A percentile compares a stretch with the other conserved stretches of the same genome.
Evolutionary conservation across 179 eudicot species (phyloP).

Genomic region (Corrigiola litoralis): DNA sequence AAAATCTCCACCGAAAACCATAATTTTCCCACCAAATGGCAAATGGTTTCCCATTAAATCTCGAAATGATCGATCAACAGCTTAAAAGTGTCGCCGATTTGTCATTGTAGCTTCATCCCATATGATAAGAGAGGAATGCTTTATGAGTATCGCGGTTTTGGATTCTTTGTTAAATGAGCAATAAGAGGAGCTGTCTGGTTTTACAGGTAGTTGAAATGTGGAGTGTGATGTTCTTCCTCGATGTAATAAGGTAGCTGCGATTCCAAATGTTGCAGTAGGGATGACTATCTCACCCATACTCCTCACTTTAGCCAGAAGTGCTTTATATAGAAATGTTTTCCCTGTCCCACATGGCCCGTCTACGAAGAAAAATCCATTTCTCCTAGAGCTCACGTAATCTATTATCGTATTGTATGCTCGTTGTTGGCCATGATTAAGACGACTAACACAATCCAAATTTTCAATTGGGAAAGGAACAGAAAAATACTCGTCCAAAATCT

Average conservation of each 20-base stretch:
- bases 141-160: neutral
- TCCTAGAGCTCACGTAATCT: neutral
- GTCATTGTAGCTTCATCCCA: constrained; percentile 6
- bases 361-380: neutral
- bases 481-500: neutral
- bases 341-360: neutral
- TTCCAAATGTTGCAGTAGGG: neutral
- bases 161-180: neutral
- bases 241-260: neutral
- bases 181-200: neutral
- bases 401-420: neutral
- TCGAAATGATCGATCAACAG: neutral
- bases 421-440: neutral
- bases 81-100: neutral
- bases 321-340: neutral
- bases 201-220: neutral
- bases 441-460: no score
- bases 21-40: neutral
- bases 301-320: neutral
- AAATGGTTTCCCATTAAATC: neutral
- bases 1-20: neutral
- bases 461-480: no score
- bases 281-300: neutral
- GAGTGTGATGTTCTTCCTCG: neutral
- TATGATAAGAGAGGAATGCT: neutral